Percentiles rank a stretch among this genome's conserved stretches.
Evolutionary conservation across 805 yeast genomes (phyloP).

Genomic region (Pachysolen tannophilus): DNA sequence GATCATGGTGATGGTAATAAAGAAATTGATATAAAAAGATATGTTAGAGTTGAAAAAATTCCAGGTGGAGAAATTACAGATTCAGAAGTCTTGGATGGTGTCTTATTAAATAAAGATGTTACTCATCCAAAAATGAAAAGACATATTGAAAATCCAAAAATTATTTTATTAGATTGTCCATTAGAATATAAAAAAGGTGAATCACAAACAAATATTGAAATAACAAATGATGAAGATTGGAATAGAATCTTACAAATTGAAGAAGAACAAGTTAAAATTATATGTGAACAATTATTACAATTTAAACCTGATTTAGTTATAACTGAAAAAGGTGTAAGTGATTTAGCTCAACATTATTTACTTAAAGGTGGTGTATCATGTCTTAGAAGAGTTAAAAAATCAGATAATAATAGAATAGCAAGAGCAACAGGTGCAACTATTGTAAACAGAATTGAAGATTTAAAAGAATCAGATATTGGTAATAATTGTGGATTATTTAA

Average conservation of each 20-base stretch:
- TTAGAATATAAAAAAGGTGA: conserved; percentile 98
- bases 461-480: conserved; percentile 87
- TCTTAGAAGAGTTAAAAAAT: conserved; percentile 88
- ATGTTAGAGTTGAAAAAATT: conserved; percentile 87
- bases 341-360: conserved; percentile 93
- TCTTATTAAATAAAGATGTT: conserved; percentile 89
- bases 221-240: conserved; percentile 96
- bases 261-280: conserved; percentile 87
- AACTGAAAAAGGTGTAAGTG: conserved; percentile 97
- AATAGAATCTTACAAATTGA: conserved; percentile 89
- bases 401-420: conserved; percentile 93
- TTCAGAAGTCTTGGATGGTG: conserved; percentile 81
- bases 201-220: conserved; percentile 96
- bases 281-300: conserved; percentile 79
- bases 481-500: conserved; percentile 83
- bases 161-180: conserved; percentile 89
- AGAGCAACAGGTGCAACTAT: conserved; percentile 97
- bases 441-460: conserved; percentile 91
- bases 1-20: conserved; percentile 50
- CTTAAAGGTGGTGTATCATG: conserved; percentile 91
- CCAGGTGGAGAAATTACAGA: conserved; percentile 98
- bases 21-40: conserved; percentile 90
- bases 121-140: conserved; percentile 99
- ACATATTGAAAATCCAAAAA: conserved; percentile 77
- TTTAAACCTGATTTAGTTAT: conserved; percentile 91